Evolutionary conservation across 2,329 filamentous ascomycete genomes (phyloP).

Genomic region (Tolypocladium amazonense): DNA sequence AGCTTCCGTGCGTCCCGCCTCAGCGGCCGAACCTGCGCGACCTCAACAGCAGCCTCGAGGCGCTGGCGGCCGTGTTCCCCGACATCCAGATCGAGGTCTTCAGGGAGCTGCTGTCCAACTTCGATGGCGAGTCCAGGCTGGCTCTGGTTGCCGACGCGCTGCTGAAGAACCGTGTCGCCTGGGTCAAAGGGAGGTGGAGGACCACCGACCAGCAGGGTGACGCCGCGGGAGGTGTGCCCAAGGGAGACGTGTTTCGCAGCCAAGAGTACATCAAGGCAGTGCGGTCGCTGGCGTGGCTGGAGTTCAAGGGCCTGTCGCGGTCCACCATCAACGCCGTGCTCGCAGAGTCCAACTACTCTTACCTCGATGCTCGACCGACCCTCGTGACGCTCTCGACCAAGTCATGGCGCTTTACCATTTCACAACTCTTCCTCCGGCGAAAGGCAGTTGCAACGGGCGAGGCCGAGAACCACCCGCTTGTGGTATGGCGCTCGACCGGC

Average conservation of each 20-base stretch:
- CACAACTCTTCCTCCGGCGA: constrained; percentile 57
- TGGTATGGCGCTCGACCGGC: constrained; percentile 48
- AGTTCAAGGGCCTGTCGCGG: constrained; percentile 65
- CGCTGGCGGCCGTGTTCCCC: constrained; percentile 63
- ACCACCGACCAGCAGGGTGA: constrained; percentile 27
- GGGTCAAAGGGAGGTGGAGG: constrained; percentile 59
- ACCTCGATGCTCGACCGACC: constrained; percentile 59
- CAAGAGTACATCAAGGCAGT: constrained; percentile 59
- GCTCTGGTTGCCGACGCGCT: constrained; percentile 69
- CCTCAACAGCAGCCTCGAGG: constrained; percentile 59
- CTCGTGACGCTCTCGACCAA: constrained; percentile 58
- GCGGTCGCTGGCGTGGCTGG: constrained; percentile 55
- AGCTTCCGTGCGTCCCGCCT: constrained; percentile 35
- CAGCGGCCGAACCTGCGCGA: constrained; percentile 54
- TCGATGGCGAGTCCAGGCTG: constrained; percentile 66
- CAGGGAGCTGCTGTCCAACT: constrained; percentile 65
- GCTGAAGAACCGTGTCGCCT: constrained; percentile 59
- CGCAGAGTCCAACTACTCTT: constrained; percentile 71
- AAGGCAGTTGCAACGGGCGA: constrained; percentile 43
- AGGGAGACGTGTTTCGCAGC: constrained; percentile 57
- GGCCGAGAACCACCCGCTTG: constrained; percentile 50
- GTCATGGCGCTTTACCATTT: constrained; percentile 68
- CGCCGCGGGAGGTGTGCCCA: constrained; percentile 31
- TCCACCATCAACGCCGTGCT: constrained; percentile 70
- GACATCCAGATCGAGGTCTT: constrained; percentile 76